Evolutionary conservation across 2,329 filamentous ascomycete species (phyloP), one percentile per base, ranked within the genome.

Genomic region (Phyllosticta capitalensis): DNA sequence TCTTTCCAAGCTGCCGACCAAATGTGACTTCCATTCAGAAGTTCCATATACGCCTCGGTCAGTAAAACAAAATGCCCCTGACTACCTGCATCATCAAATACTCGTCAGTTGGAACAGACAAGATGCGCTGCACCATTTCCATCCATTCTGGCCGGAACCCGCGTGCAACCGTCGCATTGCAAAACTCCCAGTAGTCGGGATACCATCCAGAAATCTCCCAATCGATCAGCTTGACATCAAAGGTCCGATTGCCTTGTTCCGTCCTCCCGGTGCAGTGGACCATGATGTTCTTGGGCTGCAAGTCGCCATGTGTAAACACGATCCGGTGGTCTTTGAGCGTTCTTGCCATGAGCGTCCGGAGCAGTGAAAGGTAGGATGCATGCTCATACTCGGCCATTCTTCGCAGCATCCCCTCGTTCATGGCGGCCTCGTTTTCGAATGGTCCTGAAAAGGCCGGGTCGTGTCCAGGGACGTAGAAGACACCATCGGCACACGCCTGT

Each of bases 121-220:
- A 49, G 14, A 59, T 59, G 19, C 51, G 26, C 45, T 60, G 49
- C 22, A 60, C 56, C 28, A 61, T 51, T 26, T 60, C 54, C 22
- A 61, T 51, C 61, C 61, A 64, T 9, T 63, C 61, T 9, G 54
- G 21, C 21, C 54, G 33, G 50, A 60, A 60, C 21, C 61, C 30
- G 12, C 38, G 56, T 14, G 24, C 33, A 54, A 64, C 30, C 24
- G 61, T 61, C 10, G 62, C 57, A 19, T 64, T 62, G 52, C 59
- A 63, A 56, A 56, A 65, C 54, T 65, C 64, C 61, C 61, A 65
- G 55, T 63, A 64, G 19, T 65, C 63, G 7, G 63, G 64, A 55
- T 62, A 64, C 63, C 62, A 65, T 52, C 64, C 64, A 17, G 62
- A 60, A 14, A 56, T 49, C 49, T 63, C 62, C 64, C 63, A 65